A percentile compares a stretch with the other conserved stretches of the same genome.
Evolutionary conservation across 768 basidiomycete genomes (phyloP).

Genomic region (Podaxis sp.): DNA sequence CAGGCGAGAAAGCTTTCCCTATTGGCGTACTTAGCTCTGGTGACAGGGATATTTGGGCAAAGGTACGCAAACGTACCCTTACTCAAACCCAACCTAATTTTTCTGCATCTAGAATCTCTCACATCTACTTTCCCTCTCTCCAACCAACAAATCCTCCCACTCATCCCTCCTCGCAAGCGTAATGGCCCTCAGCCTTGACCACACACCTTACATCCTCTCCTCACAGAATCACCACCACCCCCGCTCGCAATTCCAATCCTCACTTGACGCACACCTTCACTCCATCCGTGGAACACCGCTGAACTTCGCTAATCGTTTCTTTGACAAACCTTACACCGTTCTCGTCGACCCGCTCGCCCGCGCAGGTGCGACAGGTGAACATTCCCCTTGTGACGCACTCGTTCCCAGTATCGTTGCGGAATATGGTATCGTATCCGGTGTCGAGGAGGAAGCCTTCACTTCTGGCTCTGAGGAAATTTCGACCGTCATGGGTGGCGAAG

Average conservation of each 20-base stretch:
- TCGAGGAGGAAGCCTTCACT: constrained; percentile 45
- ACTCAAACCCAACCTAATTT: constrained; percentile 1
- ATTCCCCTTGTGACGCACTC: constrained; percentile 86
- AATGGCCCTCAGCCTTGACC: constrained; percentile 79
- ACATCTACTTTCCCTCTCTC: constrained; percentile 62
- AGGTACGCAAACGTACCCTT: constrained; percentile 39
- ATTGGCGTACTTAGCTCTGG: constrained; percentile 78
- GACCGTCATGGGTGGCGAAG: not conserved
- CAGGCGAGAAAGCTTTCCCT: constrained; percentile 53
- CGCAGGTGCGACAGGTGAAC: constrained; percentile 86
- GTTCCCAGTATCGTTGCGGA: constrained; percentile 86
- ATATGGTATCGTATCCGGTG: constrained; percentile 67
- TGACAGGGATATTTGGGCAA: constrained; percentile 76
- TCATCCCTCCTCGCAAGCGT: constrained; percentile 68
- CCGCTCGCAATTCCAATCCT: constrained; percentile 29
- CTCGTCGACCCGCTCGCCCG: constrained; percentile 83
- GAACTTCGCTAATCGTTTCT: constrained; percentile 78
- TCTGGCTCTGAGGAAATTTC: constrained; percentile 6
- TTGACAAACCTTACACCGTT: constrained; percentile 82
- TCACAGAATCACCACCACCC: constrained; percentile 21
- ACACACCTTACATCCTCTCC: constrained; percentile 47
- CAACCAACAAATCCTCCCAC: constrained; percentile 56
- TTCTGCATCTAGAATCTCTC: constrained; percentile 55
- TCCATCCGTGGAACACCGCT: constrained; percentile 59
- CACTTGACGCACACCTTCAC: constrained; percentile 70